These are phyloP conservation scores for Cucumis cinereus DNA, from an alignment of 306 rosid species.

Conservation along the genomic window DNA sequence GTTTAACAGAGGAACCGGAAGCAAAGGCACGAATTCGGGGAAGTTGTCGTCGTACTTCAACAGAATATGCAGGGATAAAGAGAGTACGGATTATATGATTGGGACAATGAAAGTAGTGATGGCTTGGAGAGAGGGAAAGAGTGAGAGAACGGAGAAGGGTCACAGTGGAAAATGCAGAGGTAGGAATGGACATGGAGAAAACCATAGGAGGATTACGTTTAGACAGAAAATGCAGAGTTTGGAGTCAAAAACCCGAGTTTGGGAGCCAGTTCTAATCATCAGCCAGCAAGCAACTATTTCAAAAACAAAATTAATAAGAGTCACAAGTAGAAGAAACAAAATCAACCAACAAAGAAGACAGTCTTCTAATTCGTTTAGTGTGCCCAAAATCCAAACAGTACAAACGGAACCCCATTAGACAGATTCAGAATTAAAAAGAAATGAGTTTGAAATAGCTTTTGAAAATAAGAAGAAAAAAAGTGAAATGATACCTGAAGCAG, in stretches of 20 bases:
- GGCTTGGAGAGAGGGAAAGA: conserved; percentile 9
- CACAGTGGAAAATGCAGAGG: conserved; percentile 11
- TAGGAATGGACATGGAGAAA: conserved; percentile 9
- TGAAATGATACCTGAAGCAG: conserved; percentile 56
- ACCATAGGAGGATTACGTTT: not conserved
- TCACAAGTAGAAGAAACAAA: not conserved
- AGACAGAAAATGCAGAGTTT: not conserved
- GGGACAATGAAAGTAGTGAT: not conserved
- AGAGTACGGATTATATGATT: not conserved
- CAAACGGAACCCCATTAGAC: not conserved
- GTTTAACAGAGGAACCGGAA: conserved; percentile 23
- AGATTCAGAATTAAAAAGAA: not conserved
- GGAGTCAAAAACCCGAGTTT: no score
- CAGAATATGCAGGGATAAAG: not conserved
- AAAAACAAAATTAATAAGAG: no score
- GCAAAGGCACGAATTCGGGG: not conserved
- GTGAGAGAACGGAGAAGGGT: conserved; percentile 15
- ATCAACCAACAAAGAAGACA: not conserved
- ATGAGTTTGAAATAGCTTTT: not conserved
- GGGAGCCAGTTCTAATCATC: not conserved
- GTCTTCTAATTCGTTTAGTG: not conserved
- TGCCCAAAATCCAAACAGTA: not conserved
- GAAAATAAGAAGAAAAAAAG: not conserved
- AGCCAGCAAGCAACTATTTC: not conserved
- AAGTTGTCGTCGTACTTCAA: not conserved